These are phyloP conservation scores for Ceratopteris richardii DNA, from an alignment of 75 land plant genomes.

Conservation along the genomic window DNA sequence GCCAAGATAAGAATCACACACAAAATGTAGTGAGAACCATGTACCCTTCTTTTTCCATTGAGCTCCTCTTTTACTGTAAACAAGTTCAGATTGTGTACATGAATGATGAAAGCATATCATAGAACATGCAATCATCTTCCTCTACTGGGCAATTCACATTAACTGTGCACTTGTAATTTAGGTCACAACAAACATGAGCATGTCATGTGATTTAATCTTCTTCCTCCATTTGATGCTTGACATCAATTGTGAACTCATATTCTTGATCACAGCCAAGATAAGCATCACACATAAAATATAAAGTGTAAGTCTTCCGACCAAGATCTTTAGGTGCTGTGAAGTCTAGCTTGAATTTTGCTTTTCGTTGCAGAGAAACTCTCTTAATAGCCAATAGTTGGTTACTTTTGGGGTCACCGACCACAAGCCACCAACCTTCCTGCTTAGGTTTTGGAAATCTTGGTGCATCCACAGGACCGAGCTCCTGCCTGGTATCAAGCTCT, in stretches of 20 bases:
- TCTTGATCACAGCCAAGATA: slow-evolving; percentile 96
- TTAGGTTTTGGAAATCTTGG: slow-evolving; percentile 78
- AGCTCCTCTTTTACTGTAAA: too few relatives aligned
- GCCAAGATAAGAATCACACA: slow-evolving; percentile 94
- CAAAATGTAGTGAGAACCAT: too few relatives aligned
- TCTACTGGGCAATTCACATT: too few relatives aligned
- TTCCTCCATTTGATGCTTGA: slow-evolving; percentile 40
- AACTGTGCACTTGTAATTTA: too few relatives aligned
- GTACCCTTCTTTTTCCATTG: too few relatives aligned
- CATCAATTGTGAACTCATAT: slow-evolving; percentile 65
- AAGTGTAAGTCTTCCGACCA: slow-evolving; percentile 63
- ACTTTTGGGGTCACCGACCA: slow-evolving; percentile 65
- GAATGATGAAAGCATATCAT: too few relatives aligned
- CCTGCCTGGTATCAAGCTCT: slow-evolving; percentile 69
- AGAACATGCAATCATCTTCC: too few relatives aligned
- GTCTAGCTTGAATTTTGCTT: slow-evolving; percentile 56
- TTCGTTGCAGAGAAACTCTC: slow-evolving; percentile 67
- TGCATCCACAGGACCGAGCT: slow-evolving; percentile 89
- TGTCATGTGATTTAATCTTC: too few relatives aligned
- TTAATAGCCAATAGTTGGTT: slow-evolving; percentile 80
- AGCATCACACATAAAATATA: slow-evolving; percentile 95
- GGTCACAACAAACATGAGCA: too few relatives aligned
- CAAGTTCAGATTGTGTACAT: too few relatives aligned
- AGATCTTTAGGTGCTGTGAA: slow-evolving; percentile 65
- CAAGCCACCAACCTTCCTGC: slow-evolving; percentile 98